Percentiles rank a stretch among this genome's conserved stretches.
These are phyloP conservation scores for Pilatotrama ljubarskyi DNA, from an alignment of 768 basidiomycete genomes.

Conservation along the genomic window DNA sequence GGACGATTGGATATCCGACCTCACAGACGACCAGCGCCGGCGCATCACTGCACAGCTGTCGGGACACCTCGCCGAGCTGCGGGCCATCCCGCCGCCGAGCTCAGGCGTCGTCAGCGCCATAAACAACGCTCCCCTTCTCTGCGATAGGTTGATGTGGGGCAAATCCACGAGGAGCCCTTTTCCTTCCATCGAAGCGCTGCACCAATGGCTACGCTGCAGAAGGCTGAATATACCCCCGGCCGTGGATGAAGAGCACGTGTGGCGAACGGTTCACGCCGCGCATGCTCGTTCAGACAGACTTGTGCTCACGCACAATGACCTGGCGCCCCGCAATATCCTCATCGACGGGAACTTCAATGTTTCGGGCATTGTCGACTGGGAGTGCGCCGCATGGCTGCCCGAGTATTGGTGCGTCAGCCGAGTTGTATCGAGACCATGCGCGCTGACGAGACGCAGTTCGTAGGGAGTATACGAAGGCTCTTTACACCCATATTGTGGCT, in stretches of 20 bases:
- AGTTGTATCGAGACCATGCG: neutral
- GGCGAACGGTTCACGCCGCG: conserved; percentile 4
- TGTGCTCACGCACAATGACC: conserved; percentile 38
- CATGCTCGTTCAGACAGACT: conserved; percentile 5
- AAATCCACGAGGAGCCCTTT: too few relatives aligned
- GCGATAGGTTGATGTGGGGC: too few relatives aligned
- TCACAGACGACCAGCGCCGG: conserved; percentile 14
- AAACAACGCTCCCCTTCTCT: too few relatives aligned
- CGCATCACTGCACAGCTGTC: too few relatives aligned
- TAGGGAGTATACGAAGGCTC: conserved; percentile 9
- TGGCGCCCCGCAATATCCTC: conserved; percentile 39
- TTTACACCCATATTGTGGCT: conserved; percentile 2
- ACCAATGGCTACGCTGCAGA: neutral
- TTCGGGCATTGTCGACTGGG: conserved; percentile 28
- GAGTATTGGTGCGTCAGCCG: conserved; percentile 23
- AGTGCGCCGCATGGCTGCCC: conserved; percentile 25
- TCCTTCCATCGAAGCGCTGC: too few relatives aligned
- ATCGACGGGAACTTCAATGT: conserved; percentile 27
- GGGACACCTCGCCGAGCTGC: too few relatives aligned
- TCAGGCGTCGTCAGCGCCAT: too few relatives aligned
- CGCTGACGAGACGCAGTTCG: neutral
- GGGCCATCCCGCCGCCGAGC: too few relatives aligned
- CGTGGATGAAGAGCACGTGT: conserved; percentile 1
- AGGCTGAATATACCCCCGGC: neutral
- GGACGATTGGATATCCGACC: conserved; percentile 10